Base-by-base conservation (phyloP, 768 basidiomycete genomes). In the Mycena olivaceomarginata region DNA sequence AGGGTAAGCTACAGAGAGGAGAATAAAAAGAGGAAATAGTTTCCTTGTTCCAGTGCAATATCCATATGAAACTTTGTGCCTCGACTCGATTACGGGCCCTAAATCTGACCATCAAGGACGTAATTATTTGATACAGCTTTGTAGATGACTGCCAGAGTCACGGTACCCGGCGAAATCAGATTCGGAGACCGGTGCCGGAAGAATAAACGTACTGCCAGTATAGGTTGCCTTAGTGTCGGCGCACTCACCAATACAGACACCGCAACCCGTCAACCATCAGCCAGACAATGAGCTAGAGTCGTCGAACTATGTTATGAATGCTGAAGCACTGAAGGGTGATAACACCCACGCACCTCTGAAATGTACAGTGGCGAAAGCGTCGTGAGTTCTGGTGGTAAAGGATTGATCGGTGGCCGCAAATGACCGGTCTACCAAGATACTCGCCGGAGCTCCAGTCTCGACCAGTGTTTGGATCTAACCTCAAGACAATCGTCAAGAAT, bases 21-120 rank as follows among this genome's bases (percentile, higher is more conserved):
- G 48, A 51, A 51, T 51, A 51, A 51, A 51, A 51, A 51, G 48
- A 51, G 48, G 48, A 51, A 51, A 51, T 51, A 51, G 20, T 51
- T 51, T 51, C 12, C 48, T 7, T 2, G 48, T 51, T 51, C 48
- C 2, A 15, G 9, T 51, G 48, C 48, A 13, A 18, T 2, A 51
- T 51, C 48, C 48, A 13, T 10, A 51, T 51, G 48, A 51, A 51
- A 51, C 48, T 10, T 51, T 51, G 7, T 10, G 48, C 48, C 48
- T 51, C 48, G 48, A 51, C 48, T 51, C 9, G 48, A 51, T 51
- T 51, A 51, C 48, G 48, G 15, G 13, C 48, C 48, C 15, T 51
- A 51, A 51, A 51, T 18, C 5, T 10, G 48, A 51, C 48, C 48
- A 51, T 10, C 48, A 51, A 51, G 48, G 48, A 51, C 48, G 6